Evolutionary conservation across 371 early-diverging fungal species (phyloP), one percentile per base, ranked within the genome.

Genomic region (Mucor plumbeus): DNA sequence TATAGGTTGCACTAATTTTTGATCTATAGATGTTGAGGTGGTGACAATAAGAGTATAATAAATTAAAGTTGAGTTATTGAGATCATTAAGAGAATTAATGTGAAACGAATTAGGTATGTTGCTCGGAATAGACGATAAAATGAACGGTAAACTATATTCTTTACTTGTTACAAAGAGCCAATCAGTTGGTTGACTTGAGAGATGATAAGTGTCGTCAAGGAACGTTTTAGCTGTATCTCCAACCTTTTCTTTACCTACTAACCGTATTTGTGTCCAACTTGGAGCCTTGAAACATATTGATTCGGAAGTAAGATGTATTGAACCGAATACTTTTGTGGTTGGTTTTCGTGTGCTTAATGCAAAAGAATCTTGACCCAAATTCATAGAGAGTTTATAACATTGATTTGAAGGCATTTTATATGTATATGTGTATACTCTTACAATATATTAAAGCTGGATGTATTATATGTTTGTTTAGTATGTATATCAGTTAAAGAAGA

Each of bases 81-180:
- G 26, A 26, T 3, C 4, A 11, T 38, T 38, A 11, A 5, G 38
- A 0, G 11, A 11, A 13, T 40, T 34, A 17, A 34, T 54, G 11
- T 69, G 61, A 61, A 64, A 61, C 14, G 70, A 69, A 17, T 8
- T 48, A 21, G 70, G 70, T 33, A 64, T 40, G 56, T 61, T 59
- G 33, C 41, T 60, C 5, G 70, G 61, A 11, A 69, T 40, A 21
- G 59, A 50, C 11, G 50, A 31, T 21, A 69, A 26, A 11, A 38
- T 55, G 26, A 69, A 69, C 15, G 36, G 43, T 38, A 64, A 31
- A 14, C 38, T 13, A 33, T n/a, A 7, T 47, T 53, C 21, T 44
- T 47, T n/a, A 14, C 55, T 39, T 35, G 50, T 5, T 19, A 35
- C 5, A 26, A 14, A 11, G 11, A 35, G 5, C 70, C 70, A 70